Base-by-base conservation (phyloP, 352 stramenopile species). In the Globisporangium solare region DNA sequence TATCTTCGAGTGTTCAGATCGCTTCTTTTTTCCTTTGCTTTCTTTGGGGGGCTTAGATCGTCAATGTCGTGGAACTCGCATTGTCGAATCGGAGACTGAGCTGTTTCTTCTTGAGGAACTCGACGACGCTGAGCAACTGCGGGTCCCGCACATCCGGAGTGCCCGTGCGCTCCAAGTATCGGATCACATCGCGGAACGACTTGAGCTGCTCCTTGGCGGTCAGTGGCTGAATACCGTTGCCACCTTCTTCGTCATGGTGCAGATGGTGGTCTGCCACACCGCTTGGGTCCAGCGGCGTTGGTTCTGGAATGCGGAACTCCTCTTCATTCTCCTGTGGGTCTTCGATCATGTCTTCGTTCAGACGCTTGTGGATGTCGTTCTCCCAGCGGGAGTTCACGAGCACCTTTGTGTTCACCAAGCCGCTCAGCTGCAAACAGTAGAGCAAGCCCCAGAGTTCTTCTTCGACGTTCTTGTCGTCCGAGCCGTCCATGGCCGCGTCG, bases 31-130 rank as follows among this genome's bases (percentile, higher is more conserved):
- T 35, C 27, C 27, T 35, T 35, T 35, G 4, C 27, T 35, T 35
- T 35, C 10, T n/a, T n/a, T n/a, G n/a, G n/a, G n/a, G n/a, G 27
- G 27, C 4, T 54, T 84, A 94, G 64, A 94, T 92, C 35, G 84
- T 90, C 52, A 94, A 75, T 31, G 82, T 80, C 39, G 82, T 83
- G 47, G 84, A 91, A 63, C 82, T 91, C 51, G 82, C 84, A 52
- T 89, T 91, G 74, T 92, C 83, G 50, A 94, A 90, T 41, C 84
- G 84, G 41, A 94, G 73, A 48, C 76, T 91, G 37, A 94, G 72
- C 66, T 92, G 84, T 63, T 94, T 92, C 70, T 94, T 94, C 68
- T 94, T 94, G 11, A 94, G 67, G 58, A 89, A 89, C 41, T 92
- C 80, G 39, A 94, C 83, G 43, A 94, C 82, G 52, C 68, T 88